Evolutionary conservation across 2,329 filamentous ascomycete species (phyloP).

Genomic region (Uncinocarpus reesii): DNA sequence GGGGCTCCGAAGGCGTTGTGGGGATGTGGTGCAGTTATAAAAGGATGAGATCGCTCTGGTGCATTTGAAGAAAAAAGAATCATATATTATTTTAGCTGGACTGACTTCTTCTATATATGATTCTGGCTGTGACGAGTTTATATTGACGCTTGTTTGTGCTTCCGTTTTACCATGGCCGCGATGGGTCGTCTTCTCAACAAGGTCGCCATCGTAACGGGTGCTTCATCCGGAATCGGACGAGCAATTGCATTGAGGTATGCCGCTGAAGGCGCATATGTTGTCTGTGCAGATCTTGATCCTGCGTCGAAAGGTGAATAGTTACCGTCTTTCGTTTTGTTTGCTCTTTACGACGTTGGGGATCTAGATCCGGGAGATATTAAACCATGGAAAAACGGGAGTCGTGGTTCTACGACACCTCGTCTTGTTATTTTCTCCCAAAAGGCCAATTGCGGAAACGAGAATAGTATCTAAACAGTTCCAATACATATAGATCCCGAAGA

Average conservation of each 20-base stretch:
- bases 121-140: no score
- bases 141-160: no score
- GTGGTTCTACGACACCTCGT: no score
- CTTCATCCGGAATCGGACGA: slow-evolving; percentile 18
- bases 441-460: neutral
- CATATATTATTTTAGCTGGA: no score
- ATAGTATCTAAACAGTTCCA: neutral
- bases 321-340: neutral
- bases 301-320: slow-evolving; percentile 13
- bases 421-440: no score
- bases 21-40: no score
- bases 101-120: no score
- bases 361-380: neutral
- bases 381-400: no score
- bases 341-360: neutral
- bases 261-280: slow-evolving; percentile 19
- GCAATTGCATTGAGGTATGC: slow-evolving; percentile 19
- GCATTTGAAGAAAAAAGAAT: no score
- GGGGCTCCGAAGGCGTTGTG: no score
- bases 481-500: neutral
- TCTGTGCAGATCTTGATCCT: slow-evolving; percentile 18
- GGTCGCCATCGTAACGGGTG: slow-evolving; percentile 21
- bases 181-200: slow-evolving; percentile 12
- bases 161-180: slow-evolving; percentile 2
- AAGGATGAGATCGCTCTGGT: no score